A percentile compares a stretch with the other conserved stretches of the same genome.
These are phyloP conservation scores for Truncatella angustata DNA, from an alignment of 2,329 filamentous ascomycete species.

Conservation along the genomic window DNA sequence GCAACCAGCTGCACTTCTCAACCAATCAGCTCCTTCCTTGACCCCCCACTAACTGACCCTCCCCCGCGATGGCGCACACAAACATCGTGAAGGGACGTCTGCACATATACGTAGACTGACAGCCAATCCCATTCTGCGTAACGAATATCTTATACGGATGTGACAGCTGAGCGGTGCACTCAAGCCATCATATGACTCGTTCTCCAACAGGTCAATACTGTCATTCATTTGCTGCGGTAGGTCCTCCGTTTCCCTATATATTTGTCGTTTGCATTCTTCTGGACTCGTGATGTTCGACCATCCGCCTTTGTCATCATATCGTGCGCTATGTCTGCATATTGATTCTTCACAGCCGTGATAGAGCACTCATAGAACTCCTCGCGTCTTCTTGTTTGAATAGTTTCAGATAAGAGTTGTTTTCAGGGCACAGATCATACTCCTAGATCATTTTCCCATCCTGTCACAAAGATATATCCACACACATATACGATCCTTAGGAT, in stretches of 20 bases:
- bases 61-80: slow-evolving; percentile 1
- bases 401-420: no score
- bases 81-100: background rate
- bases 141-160: background rate
- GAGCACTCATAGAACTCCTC: background rate
- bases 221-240: background rate
- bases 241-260: background rate
- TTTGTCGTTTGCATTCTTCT: background rate
- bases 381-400: background rate
- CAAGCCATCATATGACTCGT: no score
- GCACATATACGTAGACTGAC: slow-evolving; percentile 1
- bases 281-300: no score
- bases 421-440: no score
- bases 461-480: background rate
- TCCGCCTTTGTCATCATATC: background rate
- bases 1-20: background rate
- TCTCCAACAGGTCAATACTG: background rate
- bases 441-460: background rate
- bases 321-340: no score
- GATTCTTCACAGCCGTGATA: background rate
- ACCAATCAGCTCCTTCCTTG: background rate
- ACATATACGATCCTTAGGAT: no score
- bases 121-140: background rate
- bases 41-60: slow-evolving; percentile 6
- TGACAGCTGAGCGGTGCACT: no score